Evolutionary conservation across 306 rosid species (phyloP).

Genomic region (Trichosanthes cucumerina): DNA sequence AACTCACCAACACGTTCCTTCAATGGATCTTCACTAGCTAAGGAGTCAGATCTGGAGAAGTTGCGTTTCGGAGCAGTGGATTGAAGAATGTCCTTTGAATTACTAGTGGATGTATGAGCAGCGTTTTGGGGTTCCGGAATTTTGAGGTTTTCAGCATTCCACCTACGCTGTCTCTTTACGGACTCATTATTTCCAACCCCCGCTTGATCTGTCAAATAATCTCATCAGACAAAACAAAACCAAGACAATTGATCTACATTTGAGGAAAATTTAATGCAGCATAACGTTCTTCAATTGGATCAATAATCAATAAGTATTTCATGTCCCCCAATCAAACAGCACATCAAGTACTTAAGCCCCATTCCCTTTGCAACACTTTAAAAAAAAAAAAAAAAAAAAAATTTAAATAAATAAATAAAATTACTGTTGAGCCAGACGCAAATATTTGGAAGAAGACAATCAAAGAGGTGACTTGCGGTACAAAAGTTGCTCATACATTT

Average conservation of each 20-base stretch:
- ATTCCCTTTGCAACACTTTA: not conserved
- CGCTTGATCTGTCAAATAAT: conserved; percentile 41
- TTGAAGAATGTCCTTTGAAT: conserved; percentile 44
- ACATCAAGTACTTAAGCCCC: not conserved
- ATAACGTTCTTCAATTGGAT: not conserved
- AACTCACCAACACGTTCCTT: conserved; percentile 89
- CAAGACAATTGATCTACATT: too few relatives aligned
- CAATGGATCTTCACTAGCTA: conserved; percentile 46
- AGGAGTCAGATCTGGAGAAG: conserved; percentile 63
- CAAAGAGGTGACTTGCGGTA: not conserved
- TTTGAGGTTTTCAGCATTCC: conserved; percentile 62
- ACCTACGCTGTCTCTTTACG: conserved; percentile 79
- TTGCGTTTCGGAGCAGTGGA: conserved; percentile 36
- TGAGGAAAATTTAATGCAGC: not conserved
- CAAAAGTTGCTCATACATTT: not conserved
- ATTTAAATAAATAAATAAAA: not conserved
- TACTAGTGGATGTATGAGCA: conserved; percentile 32
- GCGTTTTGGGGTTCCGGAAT: conserved; percentile 47
- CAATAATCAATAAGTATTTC: not conserved
- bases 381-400: not conserved
- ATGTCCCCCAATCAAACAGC: not conserved
- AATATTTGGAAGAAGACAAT: not conserved
- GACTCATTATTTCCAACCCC: conserved; percentile 60
- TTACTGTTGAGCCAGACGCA: not conserved
- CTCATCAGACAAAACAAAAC: conserved; percentile 6